Evolutionary conservation across 2,329 filamentous ascomycete species (phyloP).

Genomic region (Spiromastix sp.): DNA sequence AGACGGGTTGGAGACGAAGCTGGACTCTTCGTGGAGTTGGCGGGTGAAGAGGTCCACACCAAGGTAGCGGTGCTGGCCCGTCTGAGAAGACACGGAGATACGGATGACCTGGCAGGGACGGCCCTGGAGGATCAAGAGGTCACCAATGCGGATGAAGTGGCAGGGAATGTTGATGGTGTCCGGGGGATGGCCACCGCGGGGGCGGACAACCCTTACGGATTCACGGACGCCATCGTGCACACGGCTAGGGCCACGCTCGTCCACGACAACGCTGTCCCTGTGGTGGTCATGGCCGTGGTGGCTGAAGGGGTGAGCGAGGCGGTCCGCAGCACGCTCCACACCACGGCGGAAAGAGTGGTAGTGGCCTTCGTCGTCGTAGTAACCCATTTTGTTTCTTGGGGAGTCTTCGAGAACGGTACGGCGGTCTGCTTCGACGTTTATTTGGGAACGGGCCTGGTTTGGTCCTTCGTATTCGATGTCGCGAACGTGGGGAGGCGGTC

Average conservation of each 20-base stretch:
- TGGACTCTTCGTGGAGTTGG: constrained; percentile 97
- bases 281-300: constrained; percentile 35
- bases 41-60: constrained; percentile 99
- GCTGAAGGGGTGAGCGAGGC: constrained; percentile 53
- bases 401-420: constrained; percentile 42
- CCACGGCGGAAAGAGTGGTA: constrained; percentile 67
- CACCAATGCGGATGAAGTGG: constrained; percentile 98
- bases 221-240: constrained; percentile 34
- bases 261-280: constrained; percentile 28
- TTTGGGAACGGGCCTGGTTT: constrained; percentile 21
- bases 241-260: constrained; percentile 37
- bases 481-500: constrained; percentile 14
- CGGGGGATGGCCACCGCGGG: constrained; percentile 42
- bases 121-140: constrained; percentile 97
- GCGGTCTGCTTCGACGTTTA: constrained; percentile 42
- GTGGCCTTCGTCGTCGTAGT: constrained; percentile 69
- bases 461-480: constrained; percentile 9
- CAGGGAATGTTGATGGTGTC: constrained; percentile 97
- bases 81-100: constrained; percentile 95
- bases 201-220: constrained; percentile 40
- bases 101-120: constrained; percentile 99
- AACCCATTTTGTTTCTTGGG: constrained; percentile 57
- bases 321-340: constrained; percentile 56
- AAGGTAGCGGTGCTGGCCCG: constrained; percentile 98
- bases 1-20: constrained; percentile 92